Conservation (phyloP, 805 yeast genomes). For the Sugiyamaella floridensis region DNA sequence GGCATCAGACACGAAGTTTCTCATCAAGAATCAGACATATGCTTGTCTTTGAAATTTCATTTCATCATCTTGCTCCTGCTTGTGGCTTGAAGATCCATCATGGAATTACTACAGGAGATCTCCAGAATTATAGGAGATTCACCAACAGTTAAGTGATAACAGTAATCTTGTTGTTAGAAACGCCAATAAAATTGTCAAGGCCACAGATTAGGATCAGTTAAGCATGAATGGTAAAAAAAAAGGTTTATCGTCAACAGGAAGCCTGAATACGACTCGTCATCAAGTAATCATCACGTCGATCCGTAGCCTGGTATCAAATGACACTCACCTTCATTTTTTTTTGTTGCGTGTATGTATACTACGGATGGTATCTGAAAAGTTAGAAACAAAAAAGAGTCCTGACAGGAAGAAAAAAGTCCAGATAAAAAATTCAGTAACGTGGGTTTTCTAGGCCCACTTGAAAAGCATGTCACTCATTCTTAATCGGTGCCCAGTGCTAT, state of each 20-base stretch:
- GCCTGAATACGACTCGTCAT: constrained; percentile 99
- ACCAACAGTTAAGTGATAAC: too few species aligned
- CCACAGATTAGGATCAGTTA: constrained; percentile 43
- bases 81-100: background rate
- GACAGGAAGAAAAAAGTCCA: background rate
- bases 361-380: background rate
- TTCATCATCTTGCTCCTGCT: constrained; percentile 45
- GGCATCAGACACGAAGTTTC: constrained; percentile 55
- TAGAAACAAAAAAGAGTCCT: constrained; percentile 15
- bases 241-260: constrained; percentile 84
- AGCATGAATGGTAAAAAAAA: constrained; percentile 91
- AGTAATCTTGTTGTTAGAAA: constrained; percentile 4
- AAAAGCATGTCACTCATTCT: constrained; percentile 89
- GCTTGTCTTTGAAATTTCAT: constrained; percentile 74
- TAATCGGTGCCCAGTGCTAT: constrained; percentile 99
- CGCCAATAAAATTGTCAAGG: background rate
- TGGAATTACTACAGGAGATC: too few species aligned
- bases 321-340: background rate
- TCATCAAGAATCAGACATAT: constrained; percentile 90
- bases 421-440: constrained; percentile 56
- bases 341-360: background rate
- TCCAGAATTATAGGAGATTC: too few species aligned
- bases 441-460: constrained; percentile 97
- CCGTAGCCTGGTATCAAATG: background rate
- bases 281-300: constrained; percentile 47